Evolutionary conservation across 306 rosid species (phyloP).

Genomic region (Albizia julibrissin): DNA sequence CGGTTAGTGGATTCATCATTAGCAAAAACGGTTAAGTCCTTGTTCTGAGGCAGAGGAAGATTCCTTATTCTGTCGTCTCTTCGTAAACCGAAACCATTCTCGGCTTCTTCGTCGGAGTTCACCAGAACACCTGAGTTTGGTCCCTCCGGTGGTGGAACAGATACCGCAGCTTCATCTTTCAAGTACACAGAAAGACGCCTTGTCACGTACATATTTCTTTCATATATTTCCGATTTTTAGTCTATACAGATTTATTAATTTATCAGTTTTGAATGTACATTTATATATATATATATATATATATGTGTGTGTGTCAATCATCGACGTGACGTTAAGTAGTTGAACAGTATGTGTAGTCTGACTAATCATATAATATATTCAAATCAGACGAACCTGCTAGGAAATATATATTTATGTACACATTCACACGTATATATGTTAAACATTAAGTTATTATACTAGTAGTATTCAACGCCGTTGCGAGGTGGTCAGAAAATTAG

Average conservation of each 20-base stretch:
- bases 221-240: no score
- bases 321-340: background rate
- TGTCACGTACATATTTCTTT: constrained; percentile 38
- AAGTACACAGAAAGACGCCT: constrained; percentile 33
- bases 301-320: background rate
- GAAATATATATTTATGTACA: background rate
- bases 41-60: constrained; percentile 49
- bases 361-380: background rate
- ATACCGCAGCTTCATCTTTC: constrained; percentile 26
- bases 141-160: constrained; percentile 31
- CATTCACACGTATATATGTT: background rate
- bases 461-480: background rate
- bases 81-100: constrained; percentile 30
- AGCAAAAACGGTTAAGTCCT: constrained; percentile 20
- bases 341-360: background rate
- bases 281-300: no score
- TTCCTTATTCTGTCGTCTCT: constrained; percentile 8
- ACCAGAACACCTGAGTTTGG: constrained; percentile 46
- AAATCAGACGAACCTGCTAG: background rate
- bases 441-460: no score
- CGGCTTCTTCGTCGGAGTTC: constrained; percentile 33
- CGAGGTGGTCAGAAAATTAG: background rate
- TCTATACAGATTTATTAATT: background rate
- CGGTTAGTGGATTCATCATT: background rate
- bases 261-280: background rate